A percentile compares a stretch with the other conserved stretches of the same genome.
Conservation (phyloP, 176 grass and related monocot species). For the Puccinellia tenuiflora region DNA sequence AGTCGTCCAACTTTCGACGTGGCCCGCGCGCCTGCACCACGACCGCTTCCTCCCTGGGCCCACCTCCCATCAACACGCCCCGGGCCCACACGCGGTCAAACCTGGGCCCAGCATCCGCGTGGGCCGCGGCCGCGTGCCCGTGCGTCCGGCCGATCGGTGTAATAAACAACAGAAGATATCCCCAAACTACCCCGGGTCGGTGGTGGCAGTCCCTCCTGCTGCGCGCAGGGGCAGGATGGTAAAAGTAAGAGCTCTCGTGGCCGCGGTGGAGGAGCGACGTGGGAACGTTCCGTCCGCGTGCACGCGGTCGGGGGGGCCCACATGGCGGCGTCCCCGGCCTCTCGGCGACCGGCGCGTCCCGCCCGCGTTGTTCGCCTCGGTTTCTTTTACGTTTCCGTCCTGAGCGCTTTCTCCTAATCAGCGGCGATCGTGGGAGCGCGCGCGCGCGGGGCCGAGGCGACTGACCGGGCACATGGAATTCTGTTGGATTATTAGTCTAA, state of each 20-base stretch:
- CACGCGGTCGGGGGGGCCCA: background rate
- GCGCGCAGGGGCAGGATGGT: background rate
- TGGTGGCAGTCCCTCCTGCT: background rate
- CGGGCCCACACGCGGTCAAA: background rate
- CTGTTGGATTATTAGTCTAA: background rate
- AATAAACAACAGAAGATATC: background rate
- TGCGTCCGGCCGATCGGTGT: background rate
- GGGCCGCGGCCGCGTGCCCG: background rate
- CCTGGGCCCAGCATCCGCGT: too few relatives aligned
- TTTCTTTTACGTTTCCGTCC: background rate
- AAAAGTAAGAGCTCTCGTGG: background rate
- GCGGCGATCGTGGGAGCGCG: background rate
- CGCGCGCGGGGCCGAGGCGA: background rate
- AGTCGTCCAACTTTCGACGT: background rate
- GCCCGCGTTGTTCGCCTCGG: constrained; percentile 15
- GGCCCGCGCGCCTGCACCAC: background rate
- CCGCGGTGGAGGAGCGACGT: background rate
- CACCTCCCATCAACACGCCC: background rate
- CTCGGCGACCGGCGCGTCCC: background rate
- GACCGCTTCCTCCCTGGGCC: background rate
- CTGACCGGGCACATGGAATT: background rate
- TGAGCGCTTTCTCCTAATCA: background rate
- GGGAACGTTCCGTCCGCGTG: background rate
- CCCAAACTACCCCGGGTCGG: constrained; percentile 5
- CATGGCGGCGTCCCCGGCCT: background rate